Evolutionary conservation across 2,329 filamentous ascomycete genomes (phyloP), one percentile per base, ranked within the genome.

Genomic region (Biscogniauxia marginata): DNA sequence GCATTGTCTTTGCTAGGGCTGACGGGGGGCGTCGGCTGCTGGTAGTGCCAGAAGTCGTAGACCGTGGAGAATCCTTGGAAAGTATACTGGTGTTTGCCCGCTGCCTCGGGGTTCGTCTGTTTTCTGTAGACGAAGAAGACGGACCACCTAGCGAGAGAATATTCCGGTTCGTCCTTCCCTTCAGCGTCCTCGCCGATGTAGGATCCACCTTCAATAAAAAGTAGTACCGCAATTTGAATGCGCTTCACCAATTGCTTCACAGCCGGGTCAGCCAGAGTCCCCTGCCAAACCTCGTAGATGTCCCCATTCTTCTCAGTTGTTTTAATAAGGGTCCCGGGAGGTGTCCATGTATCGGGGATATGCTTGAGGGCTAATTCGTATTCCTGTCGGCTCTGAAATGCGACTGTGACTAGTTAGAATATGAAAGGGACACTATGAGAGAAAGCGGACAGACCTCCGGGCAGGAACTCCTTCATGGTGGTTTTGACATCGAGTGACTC

Each of bases 131-230:
- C 78, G 64, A 96, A 86, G 75, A 92, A 98, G n/a, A 98, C 76
- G 0, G 90, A 92, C 95, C 95, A 99, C 66, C 93, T 84, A 58
- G 92, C 84, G 19, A 88, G 74, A 0, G 85, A 87, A 80, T 85
- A 88, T 59, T 93, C 88, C 0, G 88, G 82, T 52, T 89, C 82
- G 43, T 92, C 85, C 2, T 78, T 73, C 3, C 74, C 74, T 4
- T 79, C 72, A 1, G 64, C 66, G 24, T 77, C 71, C 34, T 77
- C 68, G 8, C 76, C 84, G 47, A 97, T 86, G 39, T 85, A 85
- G 4, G 85, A 89, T n/a, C 93, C 95, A 23, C 91, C 95, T 72
- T 99, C 96, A 59, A 99, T 97, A 71, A 92, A 96, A 57, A 98
- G 80, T 16, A 91, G 85, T 4, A 93, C 84, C 34, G 96, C 78